Percentiles rank a stretch among this genome's conserved stretches.
phyloP scores from a whole-genome alignment of 2,329 filamentous ascomycete species.

The Neoarthrinium moseri region DNA sequence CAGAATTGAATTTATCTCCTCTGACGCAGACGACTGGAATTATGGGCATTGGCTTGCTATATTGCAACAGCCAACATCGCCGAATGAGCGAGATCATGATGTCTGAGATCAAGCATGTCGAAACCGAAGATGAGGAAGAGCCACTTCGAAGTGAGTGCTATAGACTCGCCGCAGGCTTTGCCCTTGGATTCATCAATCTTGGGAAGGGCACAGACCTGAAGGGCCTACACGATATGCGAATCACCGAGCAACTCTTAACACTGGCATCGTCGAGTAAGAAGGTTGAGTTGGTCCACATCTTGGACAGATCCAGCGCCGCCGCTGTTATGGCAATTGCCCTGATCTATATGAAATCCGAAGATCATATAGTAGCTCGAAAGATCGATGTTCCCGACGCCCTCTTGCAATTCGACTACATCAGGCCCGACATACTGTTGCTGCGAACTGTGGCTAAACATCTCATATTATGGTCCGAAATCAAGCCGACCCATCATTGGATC shows the following conservation, averaged over 20 bases:
- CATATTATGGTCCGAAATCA: constrained; percentile 87
- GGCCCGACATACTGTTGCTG: constrained; percentile 88
- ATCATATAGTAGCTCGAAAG: constrained; percentile 82
- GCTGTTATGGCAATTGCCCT: constrained; percentile 86
- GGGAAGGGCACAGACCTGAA: constrained; percentile 85
- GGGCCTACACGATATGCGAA: constrained; percentile 88
- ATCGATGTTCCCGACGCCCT: constrained; percentile 89
- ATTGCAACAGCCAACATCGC: constrained; percentile 92
- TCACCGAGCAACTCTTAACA: constrained; percentile 83
- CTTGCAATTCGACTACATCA: constrained; percentile 91
- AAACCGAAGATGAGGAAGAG: constrained; percentile 78
- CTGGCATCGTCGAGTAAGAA: constrained; percentile 88
- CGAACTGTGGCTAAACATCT: constrained; percentile 86
- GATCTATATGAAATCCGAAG: constrained; percentile 96
- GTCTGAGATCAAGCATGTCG: constrained; percentile 89
- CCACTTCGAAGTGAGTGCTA: constrained; percentile 93
- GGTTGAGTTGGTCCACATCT: constrained; percentile 85
- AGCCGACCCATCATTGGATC: constrained; percentile 74
- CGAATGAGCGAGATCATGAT: constrained; percentile 99
- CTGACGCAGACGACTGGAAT: constrained; percentile 94
- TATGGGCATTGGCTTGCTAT: constrained; percentile 94
- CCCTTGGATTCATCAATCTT: constrained; percentile 90
- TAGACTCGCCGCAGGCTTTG: constrained; percentile 87
- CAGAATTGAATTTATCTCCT: constrained; percentile 89
- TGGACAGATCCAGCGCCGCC: constrained; percentile 91